Percentiles rank a stretch among this genome's conserved stretches.
Conservation (phyloP, 2,329 filamentous ascomycete species). For the Chaetomium strumarium region DNA sequence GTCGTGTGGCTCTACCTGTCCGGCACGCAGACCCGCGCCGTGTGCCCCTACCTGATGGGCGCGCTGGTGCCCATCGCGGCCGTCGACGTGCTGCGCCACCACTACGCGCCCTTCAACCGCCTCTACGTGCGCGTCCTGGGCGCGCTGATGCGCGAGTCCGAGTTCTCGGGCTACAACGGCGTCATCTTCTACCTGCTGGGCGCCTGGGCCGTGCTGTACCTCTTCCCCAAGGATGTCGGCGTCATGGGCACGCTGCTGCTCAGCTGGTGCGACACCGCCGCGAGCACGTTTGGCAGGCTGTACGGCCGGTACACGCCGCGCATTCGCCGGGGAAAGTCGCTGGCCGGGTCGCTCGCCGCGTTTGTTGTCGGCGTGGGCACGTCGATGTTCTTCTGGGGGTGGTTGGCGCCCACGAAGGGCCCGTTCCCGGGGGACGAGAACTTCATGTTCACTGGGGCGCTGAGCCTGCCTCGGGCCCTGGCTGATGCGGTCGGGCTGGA, state of each 20-base stretch:
- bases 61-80: conserved; percentile 78
- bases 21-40: conserved; percentile 68
- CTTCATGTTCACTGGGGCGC: conserved; percentile 74
- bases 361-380: conserved; percentile 77
- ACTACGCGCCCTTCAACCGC: conserved; percentile 73
- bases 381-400: conserved; percentile 83
- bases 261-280: conserved; percentile 97
- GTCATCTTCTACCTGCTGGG: conserved; percentile 96
- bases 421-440: conserved; percentile 63
- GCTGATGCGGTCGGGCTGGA: conserved; percentile 57
- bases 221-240: conserved; percentile 89
- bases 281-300: conserved; percentile 84
- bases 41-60: conserved; percentile 78
- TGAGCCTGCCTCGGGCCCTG: conserved; percentile 61
- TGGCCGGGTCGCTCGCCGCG: conserved; percentile 82
- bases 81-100: conserved; percentile 77
- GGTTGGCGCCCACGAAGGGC: conserved; percentile 64
- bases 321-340: conserved; percentile 79
- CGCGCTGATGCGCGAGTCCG: conserved; percentile 93
- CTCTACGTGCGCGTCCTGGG: conserved; percentile 81
- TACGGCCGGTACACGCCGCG: conserved; percentile 86
- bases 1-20: conserved; percentile 79
- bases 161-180: conserved; percentile 90
- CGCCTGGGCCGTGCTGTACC: conserved; percentile 76
- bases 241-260: conserved; percentile 85